Percentiles rank a stretch among this genome's conserved stretches.
Evolutionary conservation across 2,329 filamentous ascomycete species (phyloP).

Genomic region (Epichloe aotearoae): DNA sequence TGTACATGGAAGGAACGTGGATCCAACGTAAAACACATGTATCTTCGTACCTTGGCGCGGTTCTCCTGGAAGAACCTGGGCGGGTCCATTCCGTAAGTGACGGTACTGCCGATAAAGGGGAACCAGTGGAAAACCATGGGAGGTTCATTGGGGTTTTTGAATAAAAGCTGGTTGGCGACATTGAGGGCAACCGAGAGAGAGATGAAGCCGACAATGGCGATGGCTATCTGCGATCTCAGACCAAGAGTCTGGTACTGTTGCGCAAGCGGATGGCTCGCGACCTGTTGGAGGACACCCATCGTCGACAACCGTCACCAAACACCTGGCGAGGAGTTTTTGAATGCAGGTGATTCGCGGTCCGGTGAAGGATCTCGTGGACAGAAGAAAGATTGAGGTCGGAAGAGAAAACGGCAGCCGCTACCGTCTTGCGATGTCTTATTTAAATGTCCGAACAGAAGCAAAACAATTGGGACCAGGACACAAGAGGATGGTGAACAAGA

Average conservation of each 20-base stretch:
- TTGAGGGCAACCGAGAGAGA: conserved; percentile 57
- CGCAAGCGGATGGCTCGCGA: conserved; percentile 34
- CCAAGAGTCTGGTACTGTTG: conserved; percentile 36
- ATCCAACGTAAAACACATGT: too few relatives aligned
- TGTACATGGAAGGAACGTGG: not conserved
- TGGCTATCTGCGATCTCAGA: conserved; percentile 32
- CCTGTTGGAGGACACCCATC: conserved; percentile 45
- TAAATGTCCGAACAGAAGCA: not conserved
- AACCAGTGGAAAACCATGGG: conserved; percentile 73
- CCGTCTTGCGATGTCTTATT: not conserved
- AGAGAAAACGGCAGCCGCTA: not conserved
- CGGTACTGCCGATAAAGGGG: conserved; percentile 76
- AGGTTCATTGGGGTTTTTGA: conserved; percentile 71
- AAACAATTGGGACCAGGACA: not conserved
- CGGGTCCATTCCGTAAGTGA: conserved; percentile 91
- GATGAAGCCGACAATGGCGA: conserved; percentile 31
- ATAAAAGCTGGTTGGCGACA: conserved; percentile 64
- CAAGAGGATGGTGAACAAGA: not conserved
- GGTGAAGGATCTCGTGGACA: not conserved
- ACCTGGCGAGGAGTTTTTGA: not conserved
- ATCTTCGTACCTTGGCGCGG: conserved; percentile 55
- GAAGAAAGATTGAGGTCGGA: not conserved
- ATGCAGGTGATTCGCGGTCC: not conserved
- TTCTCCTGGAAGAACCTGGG: conserved; percentile 71
- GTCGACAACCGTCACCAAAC: conserved; percentile 5